Base-by-base conservation (phyloP, 2,329 filamentous ascomycete species). In the Fusarium kyushuense region DNA sequence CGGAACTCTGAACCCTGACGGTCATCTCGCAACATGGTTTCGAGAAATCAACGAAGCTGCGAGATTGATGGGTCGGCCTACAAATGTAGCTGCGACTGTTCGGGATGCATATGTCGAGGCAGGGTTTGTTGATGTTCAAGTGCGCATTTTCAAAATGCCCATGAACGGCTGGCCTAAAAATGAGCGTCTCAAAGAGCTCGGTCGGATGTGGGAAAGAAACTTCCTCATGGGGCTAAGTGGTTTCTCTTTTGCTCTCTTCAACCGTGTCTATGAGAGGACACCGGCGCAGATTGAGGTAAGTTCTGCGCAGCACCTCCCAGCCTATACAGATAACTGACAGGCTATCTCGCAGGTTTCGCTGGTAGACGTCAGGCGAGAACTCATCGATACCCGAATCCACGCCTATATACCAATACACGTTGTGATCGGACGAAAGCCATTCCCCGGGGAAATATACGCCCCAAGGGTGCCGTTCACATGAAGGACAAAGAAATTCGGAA, bases 81-180 rank as follows among this genome's bases (percentile, higher is more conserved):
- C 82, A 9, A 66, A 78, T 43, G 71, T 80, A 42, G 78, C 74
- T 17, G 70, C 73, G 5, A 69, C 71, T 27, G 74, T 82, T 12
- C 79, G 76, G 54, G 71, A 76, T 19, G 77, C 79, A 41, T 82
- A 81, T 65, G 72, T 80, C 45, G 80, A 83, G 27, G 84, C 81
- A 3, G 87, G 87, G 0, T 89, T 89, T 64, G 81, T 85, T 9
- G 84, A 88, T 54, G 80, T 89, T 14, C 79, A 83, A 30, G 81
- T 88, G 72, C 78, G 77, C 23, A 71, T 84, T 2, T 86, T 84
- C 74, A 87, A 84, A 72, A 77, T 88, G 36, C 87, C 87, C 1
- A 78, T 84, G 46, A 87, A 85, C 33, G 77, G 79, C 6, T 89
- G 87, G 87, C 79, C 86, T 1, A 83, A 81, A 65, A 78, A 84